A percentile compares a stretch with the other conserved stretches of the same genome.
These are phyloP conservation scores for Tremellales sp. DNA, from an alignment of 1,284 basidiomycete genomes.

Conservation along the genomic window DNA sequence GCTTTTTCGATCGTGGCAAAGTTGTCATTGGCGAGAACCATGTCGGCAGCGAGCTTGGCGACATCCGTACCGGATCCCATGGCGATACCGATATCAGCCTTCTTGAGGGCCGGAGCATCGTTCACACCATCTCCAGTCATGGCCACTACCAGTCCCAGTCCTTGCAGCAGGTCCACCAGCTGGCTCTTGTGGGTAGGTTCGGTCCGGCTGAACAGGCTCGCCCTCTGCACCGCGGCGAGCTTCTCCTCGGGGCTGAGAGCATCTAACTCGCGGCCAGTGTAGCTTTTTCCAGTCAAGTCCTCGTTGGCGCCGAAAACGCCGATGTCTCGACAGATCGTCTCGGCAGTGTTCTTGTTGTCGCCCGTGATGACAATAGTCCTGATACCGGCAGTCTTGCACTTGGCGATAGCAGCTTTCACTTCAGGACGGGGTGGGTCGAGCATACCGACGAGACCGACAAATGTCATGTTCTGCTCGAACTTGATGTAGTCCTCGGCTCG, in stretches of 20 bases:
- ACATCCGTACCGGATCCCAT: slow-evolving; percentile 99
- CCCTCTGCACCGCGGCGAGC: slow-evolving; percentile 75
- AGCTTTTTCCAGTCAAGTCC: slow-evolving; percentile 84
- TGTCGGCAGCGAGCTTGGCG: slow-evolving; percentile 95
- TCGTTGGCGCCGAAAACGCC: slow-evolving; percentile 83
- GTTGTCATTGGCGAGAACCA: slow-evolving; percentile 69
- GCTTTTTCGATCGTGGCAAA: slow-evolving; percentile 87
- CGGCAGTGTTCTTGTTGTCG: slow-evolving; percentile 96
- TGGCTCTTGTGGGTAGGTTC: slow-evolving; percentile 94
- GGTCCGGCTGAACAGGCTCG: slow-evolving; percentile 86
- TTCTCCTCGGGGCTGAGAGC: slow-evolving; percentile 74
- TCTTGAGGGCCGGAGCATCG: slow-evolving; percentile 93
- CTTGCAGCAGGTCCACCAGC: slow-evolving; percentile 92
- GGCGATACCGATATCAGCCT: slow-evolving; percentile 96
- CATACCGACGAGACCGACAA: slow-evolving; percentile 96
- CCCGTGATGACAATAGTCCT: slow-evolving; percentile 97
- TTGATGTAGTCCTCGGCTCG: slow-evolving; percentile 74
- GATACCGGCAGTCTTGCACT: slow-evolving; percentile 90
- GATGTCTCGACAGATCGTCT: slow-evolving; percentile 93
- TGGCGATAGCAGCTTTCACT: slow-evolving; percentile 78
- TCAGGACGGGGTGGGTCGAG: slow-evolving; percentile 96
- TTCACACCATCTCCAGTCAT: slow-evolving; percentile 98
- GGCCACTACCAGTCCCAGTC: slow-evolving; percentile 88
- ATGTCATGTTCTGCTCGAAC: slow-evolving; percentile 86
- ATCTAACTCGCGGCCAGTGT: slow-evolving; percentile 90